Base-by-base conservation (phyloP, 2,329 filamentous ascomycete species). In the Lecanicillium sp. region DNA sequence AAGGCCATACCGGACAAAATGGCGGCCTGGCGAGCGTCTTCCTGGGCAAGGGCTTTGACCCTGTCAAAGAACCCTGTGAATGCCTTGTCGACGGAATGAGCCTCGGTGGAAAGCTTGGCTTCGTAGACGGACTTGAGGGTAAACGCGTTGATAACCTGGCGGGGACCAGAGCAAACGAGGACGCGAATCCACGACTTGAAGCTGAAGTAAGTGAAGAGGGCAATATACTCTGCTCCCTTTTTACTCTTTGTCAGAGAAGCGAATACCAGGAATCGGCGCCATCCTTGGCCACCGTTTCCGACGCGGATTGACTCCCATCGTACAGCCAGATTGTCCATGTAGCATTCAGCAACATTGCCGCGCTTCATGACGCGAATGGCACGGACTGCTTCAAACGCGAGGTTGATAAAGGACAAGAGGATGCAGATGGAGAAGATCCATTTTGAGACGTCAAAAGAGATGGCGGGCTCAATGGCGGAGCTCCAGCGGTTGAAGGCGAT, bases 371-470 rank as follows among this genome's bases (percentile, higher is more conserved):
- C 86, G 33, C 82, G 79, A 44, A 83, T 65, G 18, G 90, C 88
- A 39, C 84, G 78, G 34, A 94, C 56, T 66, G 86, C 87, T 60
- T 94, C 85, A 53, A 84, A 92, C 13, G 66, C 70, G 19, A 94
- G 72, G 48, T 97, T 85, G 47, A 87, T 66, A 59, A 90, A 89
- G 9, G 89, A 97, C 27, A 92, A 71, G 46, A 97, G 83, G 56
- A 98, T 97, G 59, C 89, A 95, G 40, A 79, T 77, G 19, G 87
- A 84, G 58, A 97, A 98, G 58, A 98, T 89, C 88, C 89, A 96
- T 65, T 92, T 94, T 11, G 87, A 84, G 39, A 90, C 75, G 35
- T 77, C 66, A 54, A 94, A 79, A 4, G 80, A 75, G 47, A 97
- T 83, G 29, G 77, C 74, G 2, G 88, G 88, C 50, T 87, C 66